These are phyloP conservation scores for Epicoccum sorghinum DNA, from an alignment of 2,329 filamentous ascomycete species.

Conservation along the genomic window DNA sequence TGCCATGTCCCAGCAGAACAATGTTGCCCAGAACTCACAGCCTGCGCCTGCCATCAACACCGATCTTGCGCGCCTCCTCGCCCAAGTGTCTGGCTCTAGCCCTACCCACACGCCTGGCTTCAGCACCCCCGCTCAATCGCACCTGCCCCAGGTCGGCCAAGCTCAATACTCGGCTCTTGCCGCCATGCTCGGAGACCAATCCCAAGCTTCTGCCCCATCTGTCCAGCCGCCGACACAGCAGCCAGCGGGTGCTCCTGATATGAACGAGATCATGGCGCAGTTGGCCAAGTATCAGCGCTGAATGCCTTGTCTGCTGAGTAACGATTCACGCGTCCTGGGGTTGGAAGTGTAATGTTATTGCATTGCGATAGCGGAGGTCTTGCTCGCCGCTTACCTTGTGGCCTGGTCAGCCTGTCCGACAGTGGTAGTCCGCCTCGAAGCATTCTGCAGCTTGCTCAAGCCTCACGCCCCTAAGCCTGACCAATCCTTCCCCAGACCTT, in stretches of 20 bases:
- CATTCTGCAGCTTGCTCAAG: no score
- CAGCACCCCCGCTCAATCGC: slow-evolving; percentile 23
- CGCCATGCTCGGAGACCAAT: slow-evolving; percentile 34
- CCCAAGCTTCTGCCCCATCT: slow-evolving; percentile 34
- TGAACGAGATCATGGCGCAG: slow-evolving; percentile 78
- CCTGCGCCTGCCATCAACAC: slow-evolving; percentile 41
- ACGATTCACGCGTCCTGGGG: background rate
- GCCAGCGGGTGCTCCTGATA: slow-evolving; percentile 49
- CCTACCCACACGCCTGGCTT: slow-evolving; percentile 28
- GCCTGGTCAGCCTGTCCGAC: background rate
- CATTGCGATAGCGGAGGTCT: slow-evolving; percentile 1
- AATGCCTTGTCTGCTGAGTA: slow-evolving; percentile 9
- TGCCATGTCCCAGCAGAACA: slow-evolving; percentile 55
- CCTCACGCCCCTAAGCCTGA: no score
- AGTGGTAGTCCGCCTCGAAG: no score
- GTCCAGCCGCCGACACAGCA: slow-evolving; percentile 37
- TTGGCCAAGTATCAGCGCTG: slow-evolving; percentile 67
- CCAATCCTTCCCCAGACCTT: no score
- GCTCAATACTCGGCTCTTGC: slow-evolving; percentile 41
- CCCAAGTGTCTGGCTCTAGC: slow-evolving; percentile 37
- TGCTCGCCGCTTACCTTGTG: slow-evolving; percentile 1
- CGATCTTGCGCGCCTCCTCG: slow-evolving; percentile 49
- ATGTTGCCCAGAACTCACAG: slow-evolving; percentile 49
- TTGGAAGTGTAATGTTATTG: background rate
- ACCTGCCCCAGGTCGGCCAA: slow-evolving; percentile 34